Base-by-base conservation (phyloP, 139 green algal species). In the Chlamydomonas applanata region DNA sequence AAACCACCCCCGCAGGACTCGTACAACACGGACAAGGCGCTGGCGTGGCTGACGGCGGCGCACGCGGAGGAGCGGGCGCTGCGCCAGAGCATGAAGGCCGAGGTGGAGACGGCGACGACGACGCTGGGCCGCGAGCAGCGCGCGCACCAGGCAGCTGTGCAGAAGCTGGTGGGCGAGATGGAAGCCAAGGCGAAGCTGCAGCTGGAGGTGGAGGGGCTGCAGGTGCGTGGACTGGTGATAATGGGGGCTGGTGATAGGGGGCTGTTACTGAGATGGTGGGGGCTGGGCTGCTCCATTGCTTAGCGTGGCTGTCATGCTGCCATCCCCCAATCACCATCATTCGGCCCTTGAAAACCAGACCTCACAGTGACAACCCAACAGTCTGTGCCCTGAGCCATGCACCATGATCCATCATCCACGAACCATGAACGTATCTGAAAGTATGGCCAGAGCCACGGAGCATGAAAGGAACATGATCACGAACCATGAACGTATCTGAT, bases 141-240 rank as follows among this genome's bases (percentile, higher is more conserved):
- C 9, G 85, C 82, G 20, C 85, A 89, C 74, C 76, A 79, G 64
- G 73, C 77, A 27, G 82, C 85, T 14, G 76, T 89, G 7, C 62
- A 68, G 33, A 75, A 83, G 76, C 83, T 86, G 54, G 69, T 86
- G 44, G 68, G 70, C 13, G 85, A 80, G 32, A 68, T 89, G 46
- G 85, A 89, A 65, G 79, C 70, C 24, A 63, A 33, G 30, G 59
- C 68, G 40, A 68, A 77, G 60, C 49, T 84, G 74, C 68, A 78
- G 68, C 53, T 74, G 3, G 45, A 79, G 46, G 68, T 59, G 1
- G 53, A 72, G 17, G 45, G 36, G 25, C 44, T 68, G 53, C 65
- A 72, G 57, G 40, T 83, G 56, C 22, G 62, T 44, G 19, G 19
- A 32, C 27, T 14, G 56, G 46, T 24, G 46, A 24, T 56, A 17